phyloP scores from a whole-genome alignment of 2,329 filamentous ascomycete genomes.

The Endoconidiophora laricicola region DNA sequence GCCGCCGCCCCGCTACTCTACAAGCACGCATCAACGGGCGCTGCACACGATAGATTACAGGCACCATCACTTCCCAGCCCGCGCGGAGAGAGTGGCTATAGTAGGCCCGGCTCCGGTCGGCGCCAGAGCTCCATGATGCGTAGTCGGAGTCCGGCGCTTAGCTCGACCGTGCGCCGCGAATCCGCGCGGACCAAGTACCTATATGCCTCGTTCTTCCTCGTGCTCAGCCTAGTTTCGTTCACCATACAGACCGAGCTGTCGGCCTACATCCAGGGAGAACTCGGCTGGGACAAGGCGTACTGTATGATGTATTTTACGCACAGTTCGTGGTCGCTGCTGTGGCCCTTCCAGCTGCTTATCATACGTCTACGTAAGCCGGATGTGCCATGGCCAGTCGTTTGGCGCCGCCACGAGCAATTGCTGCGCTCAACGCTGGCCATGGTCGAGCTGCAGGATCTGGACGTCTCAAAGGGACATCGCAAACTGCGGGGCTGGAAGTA shows the following conservation, averaged over 20 bases:
- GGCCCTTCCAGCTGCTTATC: conserved; percentile 68
- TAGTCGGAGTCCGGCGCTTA: conserved; percentile 48
- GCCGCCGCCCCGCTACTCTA: conserved; percentile 9
- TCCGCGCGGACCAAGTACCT: conserved; percentile 65
- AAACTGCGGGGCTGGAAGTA: conserved; percentile 38
- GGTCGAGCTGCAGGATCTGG: conserved; percentile 65
- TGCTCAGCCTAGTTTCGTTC: conserved; percentile 72
- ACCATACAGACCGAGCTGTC: conserved; percentile 91
- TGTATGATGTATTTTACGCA: conserved; percentile 98
- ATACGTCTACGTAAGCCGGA: conserved; percentile 64
- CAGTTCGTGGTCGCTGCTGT: conserved; percentile 80
- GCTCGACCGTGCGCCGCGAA: conserved; percentile 24
- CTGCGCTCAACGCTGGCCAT: conserved; percentile 50
- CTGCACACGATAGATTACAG: not conserved
- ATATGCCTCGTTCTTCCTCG: conserved; percentile 69
- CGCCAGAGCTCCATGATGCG: conserved; percentile 51
- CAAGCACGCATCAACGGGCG: not conserved
- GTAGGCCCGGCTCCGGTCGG: not conserved
- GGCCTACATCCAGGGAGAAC: conserved; percentile 79
- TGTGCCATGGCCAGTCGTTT: conserved; percentile 70
- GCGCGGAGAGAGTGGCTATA: not conserved
- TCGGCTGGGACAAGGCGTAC: conserved; percentile 97
- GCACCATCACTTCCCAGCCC: not conserved
- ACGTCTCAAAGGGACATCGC: conserved; percentile 32
- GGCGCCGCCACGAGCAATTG: conserved; percentile 44